Base-by-base conservation (phyloP, 148 eudicot genomes). In the Limonium bicolor region DNA sequence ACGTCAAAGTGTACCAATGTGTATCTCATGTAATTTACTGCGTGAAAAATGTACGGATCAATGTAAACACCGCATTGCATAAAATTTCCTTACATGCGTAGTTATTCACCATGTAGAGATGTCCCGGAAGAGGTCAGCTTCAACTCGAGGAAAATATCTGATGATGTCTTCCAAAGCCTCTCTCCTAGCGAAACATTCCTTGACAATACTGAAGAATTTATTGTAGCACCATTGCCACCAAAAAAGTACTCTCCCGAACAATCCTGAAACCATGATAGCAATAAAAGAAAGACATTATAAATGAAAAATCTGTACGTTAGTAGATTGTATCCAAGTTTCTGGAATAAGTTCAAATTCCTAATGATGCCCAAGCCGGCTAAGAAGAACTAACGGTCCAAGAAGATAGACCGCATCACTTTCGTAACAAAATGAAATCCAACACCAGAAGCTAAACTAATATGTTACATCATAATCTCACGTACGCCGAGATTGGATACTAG, bases 191-290 rank as follows among this genome's bases (percentile, higher is more conserved):
- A 54, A 20, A 59, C 23, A 36, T 76, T 34, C n/a, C 76, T 69
- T 2, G 96, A 87, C 61, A 67, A 31, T 6, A 60, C 38, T 29
- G 96, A 87, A 34, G 96, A 79, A 0, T 59, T 53, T 14, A 70
- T 17, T 1, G 70, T 71, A 48, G 68, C 64, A 13, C 96, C 90
- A 25, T 63, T 73, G 16, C 94, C 96, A 9, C 96, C 94, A 24
- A 79, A 88, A 48, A 80, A 83, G 62, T 77, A 82, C 36, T 71
- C 58, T 47, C 96, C 94, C 18, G 86, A 74, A 51, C 61, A 46
- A 53, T 63, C 87, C 93, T 86, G 76, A 37, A 61, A 46, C 15
- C 33, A 7, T 18, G 28, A 40, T 13, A 25, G 23, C 26, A 25
- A 25, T 12, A 18, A 5, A 54, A 2, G 16, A 24, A 21, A 22